A percentile compares a stretch with the other conserved stretches of the same genome.
Conservation (phyloP, 805 yeast genomes). For the Vanderwaltozyma polyspora region DNA sequence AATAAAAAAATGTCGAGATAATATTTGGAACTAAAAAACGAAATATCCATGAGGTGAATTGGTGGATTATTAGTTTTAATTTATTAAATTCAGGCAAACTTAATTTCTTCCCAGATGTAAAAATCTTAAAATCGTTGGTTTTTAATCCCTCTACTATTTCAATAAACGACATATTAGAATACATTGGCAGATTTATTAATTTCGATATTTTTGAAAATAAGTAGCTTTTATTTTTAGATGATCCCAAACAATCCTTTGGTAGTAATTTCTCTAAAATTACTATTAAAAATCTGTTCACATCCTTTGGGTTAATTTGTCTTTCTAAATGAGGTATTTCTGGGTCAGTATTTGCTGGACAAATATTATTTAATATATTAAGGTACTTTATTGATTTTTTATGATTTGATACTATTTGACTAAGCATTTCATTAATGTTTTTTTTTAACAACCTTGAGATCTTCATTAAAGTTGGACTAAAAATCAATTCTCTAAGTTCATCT, state of each 20-base stretch:
- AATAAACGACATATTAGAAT: conserved; percentile 27
- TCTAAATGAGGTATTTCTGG: conserved; percentile 23
- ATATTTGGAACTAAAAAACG: conserved; percentile 34
- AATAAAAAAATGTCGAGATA: conserved; percentile 49
- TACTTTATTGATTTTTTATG: conserved; percentile 29
- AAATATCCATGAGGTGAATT: conserved; percentile 52
- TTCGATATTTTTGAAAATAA: conserved; percentile 29
- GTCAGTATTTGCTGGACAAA: conserved; percentile 27
- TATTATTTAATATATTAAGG: conserved; percentile 26
- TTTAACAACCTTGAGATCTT: conserved; percentile 13
- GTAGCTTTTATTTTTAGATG: conserved; percentile 34
- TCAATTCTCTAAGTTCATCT: conserved; percentile 4
- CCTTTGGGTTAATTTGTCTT: conserved; percentile 21
- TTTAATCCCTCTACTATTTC: conserved; percentile 24
- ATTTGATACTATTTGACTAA: conserved; percentile 18
- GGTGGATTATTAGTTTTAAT: conserved; percentile 28
- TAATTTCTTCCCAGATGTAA: conserved; percentile 28
- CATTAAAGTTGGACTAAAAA: conserved; percentile 17
- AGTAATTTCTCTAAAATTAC: conserved; percentile 36
- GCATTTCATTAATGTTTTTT: conserved; percentile 2
- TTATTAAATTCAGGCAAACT: conserved; percentile 34
- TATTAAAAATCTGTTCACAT: conserved; percentile 34
- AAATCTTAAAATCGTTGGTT: conserved; percentile 44
- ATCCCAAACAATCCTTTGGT: conserved; percentile 45
- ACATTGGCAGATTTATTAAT: conserved; percentile 30